Conservation (phyloP, 208 protist species). For the Angomonas desouzai region DNA sequence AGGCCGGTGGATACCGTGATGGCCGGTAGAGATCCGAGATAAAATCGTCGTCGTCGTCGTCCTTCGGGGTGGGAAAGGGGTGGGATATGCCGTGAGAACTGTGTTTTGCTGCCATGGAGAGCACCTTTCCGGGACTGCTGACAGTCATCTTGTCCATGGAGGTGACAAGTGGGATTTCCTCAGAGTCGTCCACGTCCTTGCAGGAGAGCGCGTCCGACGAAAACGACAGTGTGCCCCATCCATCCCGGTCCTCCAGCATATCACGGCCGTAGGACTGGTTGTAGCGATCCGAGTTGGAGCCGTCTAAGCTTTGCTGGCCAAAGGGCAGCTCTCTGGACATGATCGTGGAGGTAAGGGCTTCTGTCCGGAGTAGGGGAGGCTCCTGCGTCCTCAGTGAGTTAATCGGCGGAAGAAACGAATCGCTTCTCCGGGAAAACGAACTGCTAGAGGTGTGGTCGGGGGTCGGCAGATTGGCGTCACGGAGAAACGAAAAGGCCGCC, state of each 20-base stretch:
- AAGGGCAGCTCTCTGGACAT: not conserved
- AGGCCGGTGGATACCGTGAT: constrained; percentile 23
- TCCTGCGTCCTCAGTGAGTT: not conserved
- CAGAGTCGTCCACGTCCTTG: constrained; percentile 4
- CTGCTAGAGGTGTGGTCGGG: not conserved
- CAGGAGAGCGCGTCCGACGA: not conserved
- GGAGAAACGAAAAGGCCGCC: not conserved
- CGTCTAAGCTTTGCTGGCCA: not conserved
- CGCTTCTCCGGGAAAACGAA: not conserved
- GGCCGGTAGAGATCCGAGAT: constrained; percentile 23
- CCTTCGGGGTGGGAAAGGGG: constrained; percentile 16
- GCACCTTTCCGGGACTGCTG: not conserved
- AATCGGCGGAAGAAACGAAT: not conserved
- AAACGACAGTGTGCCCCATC: not conserved
- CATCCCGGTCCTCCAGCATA: not conserved
- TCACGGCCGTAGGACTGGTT: not conserved
- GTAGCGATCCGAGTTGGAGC: constrained; percentile 4
- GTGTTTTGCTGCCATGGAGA: constrained; percentile 24
- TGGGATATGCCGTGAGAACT: constrained; percentile 25
- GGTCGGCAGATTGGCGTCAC: not conserved
- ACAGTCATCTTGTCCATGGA: not conserved
- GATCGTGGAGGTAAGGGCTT: constrained; percentile 8
- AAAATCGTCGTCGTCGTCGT: constrained; percentile 25
- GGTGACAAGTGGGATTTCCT: constrained; percentile 13
- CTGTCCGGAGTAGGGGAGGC: not conserved